Evolutionary conservation across 2,329 filamentous ascomycete genomes (phyloP).

Genomic region (Endoconidiophora polonica): DNA sequence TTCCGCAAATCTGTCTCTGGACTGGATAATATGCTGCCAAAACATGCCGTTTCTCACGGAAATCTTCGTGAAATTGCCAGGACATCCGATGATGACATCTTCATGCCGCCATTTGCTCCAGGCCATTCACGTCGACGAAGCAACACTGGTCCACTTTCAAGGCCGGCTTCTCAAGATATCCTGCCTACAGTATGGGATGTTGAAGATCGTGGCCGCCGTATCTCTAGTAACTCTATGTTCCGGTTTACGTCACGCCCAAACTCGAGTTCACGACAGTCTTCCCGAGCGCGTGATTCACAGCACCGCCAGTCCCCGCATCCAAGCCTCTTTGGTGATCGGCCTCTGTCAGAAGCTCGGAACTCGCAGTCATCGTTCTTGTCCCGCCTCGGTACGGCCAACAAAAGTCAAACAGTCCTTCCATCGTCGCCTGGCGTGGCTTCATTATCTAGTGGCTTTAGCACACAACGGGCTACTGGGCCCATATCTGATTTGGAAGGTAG

Average conservation of each 20-base stretch:
- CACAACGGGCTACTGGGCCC: neutral
- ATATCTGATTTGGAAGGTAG: neutral
- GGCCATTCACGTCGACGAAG: neutral
- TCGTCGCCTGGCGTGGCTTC: neutral
- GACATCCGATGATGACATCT: neutral
- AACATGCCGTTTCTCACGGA: conserved; percentile 1
- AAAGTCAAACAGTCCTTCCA: conserved; percentile 1
- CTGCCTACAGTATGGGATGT: conserved; percentile 5
- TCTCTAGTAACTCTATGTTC: neutral
- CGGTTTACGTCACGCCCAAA: neutral
- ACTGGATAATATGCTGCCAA: neutral
- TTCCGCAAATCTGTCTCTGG: conserved; percentile 6
- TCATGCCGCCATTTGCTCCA: neutral
- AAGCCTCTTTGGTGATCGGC: conserved; percentile 1
- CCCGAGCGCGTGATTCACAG: neutral
- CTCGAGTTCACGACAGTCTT: conserved; percentile 1
- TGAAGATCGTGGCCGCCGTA: conserved; percentile 1
- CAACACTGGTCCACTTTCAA: conserved; percentile 3
- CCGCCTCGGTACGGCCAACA: neutral
- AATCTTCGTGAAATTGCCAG: conserved; percentile 3
- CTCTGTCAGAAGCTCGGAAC: neutral
- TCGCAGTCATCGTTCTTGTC: conserved; percentile 6
- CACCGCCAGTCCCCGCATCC: conserved; percentile 7
- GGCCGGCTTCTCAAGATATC: conserved; percentile 1
- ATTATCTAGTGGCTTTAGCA: too few relatives aligned